Conservation (phyloP, 2,329 filamentous ascomycete species). For the Byssothecium circinans region DNA sequence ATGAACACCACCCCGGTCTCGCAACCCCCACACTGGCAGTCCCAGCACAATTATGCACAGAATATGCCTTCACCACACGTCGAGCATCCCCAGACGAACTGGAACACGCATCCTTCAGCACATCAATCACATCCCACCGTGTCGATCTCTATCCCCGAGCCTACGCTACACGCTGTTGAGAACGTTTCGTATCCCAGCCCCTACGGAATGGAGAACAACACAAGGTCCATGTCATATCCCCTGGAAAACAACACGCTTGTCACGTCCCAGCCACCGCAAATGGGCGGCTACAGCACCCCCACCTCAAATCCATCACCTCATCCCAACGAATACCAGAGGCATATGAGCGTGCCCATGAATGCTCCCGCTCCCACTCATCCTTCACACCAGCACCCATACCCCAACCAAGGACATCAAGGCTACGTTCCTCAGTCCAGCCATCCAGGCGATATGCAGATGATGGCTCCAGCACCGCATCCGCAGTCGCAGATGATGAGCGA, state of each 20-base stretch:
- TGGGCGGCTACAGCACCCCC: constrained; percentile 42
- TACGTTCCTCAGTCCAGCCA: constrained; percentile 41
- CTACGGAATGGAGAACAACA: constrained; percentile 43
- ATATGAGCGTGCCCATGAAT: constrained; percentile 42
- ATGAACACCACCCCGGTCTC: constrained; percentile 41
- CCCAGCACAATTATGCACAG: constrained; percentile 36
- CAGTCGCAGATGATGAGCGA: constrained; percentile 44
- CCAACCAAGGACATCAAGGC: constrained; percentile 29
- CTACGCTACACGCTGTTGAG: constrained; percentile 35
- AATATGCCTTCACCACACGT: constrained; percentile 41
- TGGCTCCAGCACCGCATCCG: constrained; percentile 36
- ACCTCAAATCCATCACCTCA: constrained; percentile 43
- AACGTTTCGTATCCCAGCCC: constrained; percentile 38
- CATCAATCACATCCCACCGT: constrained; percentile 39
- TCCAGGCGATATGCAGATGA: constrained; percentile 41
- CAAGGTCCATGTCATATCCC: constrained; percentile 44
- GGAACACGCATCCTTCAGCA: constrained; percentile 37
- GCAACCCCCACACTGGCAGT: constrained; percentile 42
- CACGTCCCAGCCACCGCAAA: constrained; percentile 41
- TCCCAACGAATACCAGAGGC: constrained; percentile 40
- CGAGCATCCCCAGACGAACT: constrained; percentile 33
- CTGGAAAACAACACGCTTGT: constrained; percentile 41
- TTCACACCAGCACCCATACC: constrained; percentile 34
- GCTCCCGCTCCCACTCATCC: constrained; percentile 28
- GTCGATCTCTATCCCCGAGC: constrained; percentile 37